Percentiles rank a stretch among this genome's conserved stretches.
These are phyloP conservation scores for Arabis alpina DNA, from an alignment of 345 rosid genomes.

Conservation along the genomic window DNA sequence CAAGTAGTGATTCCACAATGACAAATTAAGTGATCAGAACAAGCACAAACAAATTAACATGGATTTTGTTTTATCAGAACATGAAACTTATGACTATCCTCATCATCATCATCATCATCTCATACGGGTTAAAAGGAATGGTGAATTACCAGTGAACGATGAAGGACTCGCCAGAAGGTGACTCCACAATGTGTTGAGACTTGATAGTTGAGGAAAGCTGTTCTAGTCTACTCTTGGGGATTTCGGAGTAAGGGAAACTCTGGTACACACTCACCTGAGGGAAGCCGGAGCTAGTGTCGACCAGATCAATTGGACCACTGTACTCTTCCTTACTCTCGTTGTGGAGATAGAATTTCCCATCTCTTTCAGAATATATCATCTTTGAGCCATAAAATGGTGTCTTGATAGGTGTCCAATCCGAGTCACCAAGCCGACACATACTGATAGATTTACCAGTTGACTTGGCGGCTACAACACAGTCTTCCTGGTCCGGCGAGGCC, in stretches of 20 bases:
- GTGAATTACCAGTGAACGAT: constrained; percentile 4
- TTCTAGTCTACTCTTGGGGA: background rate
- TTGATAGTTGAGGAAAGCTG: rapidly evolving
- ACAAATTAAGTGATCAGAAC: too few relatives aligned
- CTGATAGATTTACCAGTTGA: background rate
- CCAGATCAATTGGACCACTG: background rate
- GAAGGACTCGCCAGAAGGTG: constrained; percentile 26
- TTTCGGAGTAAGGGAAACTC: background rate
- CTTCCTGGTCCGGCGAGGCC: constrained; percentile 26
- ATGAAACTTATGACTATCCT: too few relatives aligned
- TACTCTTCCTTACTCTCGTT: background rate
- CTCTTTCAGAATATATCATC: background rate
- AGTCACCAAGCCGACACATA: constrained; percentile 29
- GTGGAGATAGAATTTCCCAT: background rate
- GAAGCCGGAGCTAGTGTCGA: background rate
- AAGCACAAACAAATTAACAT: too few relatives aligned
- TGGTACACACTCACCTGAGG: constrained; percentile 13
- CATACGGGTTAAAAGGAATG: too few relatives aligned
- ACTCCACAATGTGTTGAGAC: background rate
- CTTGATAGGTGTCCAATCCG: background rate
- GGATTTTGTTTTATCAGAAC: too few relatives aligned
- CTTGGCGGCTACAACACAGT: constrained; percentile 11
- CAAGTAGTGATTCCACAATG: too few relatives aligned
- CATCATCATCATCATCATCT: too few relatives aligned
- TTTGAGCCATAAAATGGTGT: background rate